Percentiles rank a stretch among this genome's conserved stretches.
Conservation (phyloP, 331 rosid species). For the Telfairia occidentalis region DNA sequence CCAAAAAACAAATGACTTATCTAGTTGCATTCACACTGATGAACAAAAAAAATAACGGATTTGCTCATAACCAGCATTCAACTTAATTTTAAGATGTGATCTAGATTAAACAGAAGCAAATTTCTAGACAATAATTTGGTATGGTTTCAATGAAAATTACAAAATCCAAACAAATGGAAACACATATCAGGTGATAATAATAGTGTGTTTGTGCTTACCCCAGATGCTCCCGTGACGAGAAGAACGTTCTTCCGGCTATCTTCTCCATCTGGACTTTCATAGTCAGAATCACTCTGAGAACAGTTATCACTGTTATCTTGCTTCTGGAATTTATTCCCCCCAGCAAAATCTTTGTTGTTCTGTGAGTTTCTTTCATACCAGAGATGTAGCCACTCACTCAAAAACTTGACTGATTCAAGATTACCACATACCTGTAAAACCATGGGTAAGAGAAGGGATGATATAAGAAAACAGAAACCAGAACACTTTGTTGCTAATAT, state of each 20-base stretch:
- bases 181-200: not conserved
- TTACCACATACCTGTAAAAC: slow-evolving; percentile 74
- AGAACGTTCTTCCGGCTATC: slow-evolving; percentile 63
- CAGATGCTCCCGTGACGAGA: slow-evolving; percentile 71
- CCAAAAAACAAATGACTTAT: not conserved
- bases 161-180: not conserved
- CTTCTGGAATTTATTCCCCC: slow-evolving; percentile 24
- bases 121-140: not conserved
- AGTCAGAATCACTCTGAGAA: slow-evolving; percentile 49
- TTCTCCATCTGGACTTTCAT: slow-evolving; percentile 39
- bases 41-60: not conserved
- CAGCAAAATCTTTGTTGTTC: slow-evolving; percentile 28
- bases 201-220: slow-evolving; percentile 37
- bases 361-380: slow-evolving; percentile 53
- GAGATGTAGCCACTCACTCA: slow-evolving; percentile 66
- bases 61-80: not conserved
- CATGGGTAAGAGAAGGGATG: slow-evolving; percentile 8
- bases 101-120: not conserved
- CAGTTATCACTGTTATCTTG: slow-evolving; percentile 32
- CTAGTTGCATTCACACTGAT: not conserved
- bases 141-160: not conserved
- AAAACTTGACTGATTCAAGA: slow-evolving; percentile 53
- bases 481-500: not conserved
- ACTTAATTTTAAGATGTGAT: not conserved
- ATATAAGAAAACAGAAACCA: not conserved